Base-by-base conservation (phyloP, 169 alveolate genomes). In the Toxoplasma gondii region DNA sequence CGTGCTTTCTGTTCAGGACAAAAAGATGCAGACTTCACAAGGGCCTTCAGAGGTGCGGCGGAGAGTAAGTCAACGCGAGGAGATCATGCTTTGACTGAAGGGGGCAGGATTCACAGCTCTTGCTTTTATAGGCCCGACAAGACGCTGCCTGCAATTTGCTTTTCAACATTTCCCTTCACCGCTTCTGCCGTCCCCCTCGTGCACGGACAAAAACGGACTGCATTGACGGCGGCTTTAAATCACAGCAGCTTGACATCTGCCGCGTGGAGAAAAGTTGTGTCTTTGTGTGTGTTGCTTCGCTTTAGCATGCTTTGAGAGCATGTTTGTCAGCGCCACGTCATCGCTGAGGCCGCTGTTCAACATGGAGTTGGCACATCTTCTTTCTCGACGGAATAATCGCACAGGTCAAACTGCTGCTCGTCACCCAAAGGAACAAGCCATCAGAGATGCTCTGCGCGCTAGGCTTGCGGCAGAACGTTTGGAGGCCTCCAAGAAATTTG, bases 321-420 rank as follows among this genome's bases (percentile, higher is more conserved):
- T 43, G 69, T 82, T 82, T 27, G n/a, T 39, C 34, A 43, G 29
- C 39, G 39, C 90, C 10, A 43, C 69, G 19, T 82, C 90, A 39
- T 43, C 90, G 44, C 38, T 82, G 41, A 29, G 90, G 67, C 34
- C 90, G 64, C 24, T 82, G 67, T 31, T 82, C 41, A 82, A 82
- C 36, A 82, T 82, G 67, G 90, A 82, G 64, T 49, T 82, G 36
- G 53, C 34, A 10, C 53, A 22, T 10, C 64, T 82, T 2, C n/a
- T 82, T 9, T 34, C 38, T 0, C 16, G 41, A 31, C 90, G 64
- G 12, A 82, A 41, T 41, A 49, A 34, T 31, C 41, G 67, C 69
- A 10, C 34, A 1, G 41, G 12, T 22, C 39, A 82, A 44, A 41
- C 9, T 16, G 16, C 17, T 10, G 1, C 84, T 34, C 39, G 1